Evolutionary conservation across 441 rosid genomes (phyloP).

Genomic region (Mallotus japonicus): DNA sequence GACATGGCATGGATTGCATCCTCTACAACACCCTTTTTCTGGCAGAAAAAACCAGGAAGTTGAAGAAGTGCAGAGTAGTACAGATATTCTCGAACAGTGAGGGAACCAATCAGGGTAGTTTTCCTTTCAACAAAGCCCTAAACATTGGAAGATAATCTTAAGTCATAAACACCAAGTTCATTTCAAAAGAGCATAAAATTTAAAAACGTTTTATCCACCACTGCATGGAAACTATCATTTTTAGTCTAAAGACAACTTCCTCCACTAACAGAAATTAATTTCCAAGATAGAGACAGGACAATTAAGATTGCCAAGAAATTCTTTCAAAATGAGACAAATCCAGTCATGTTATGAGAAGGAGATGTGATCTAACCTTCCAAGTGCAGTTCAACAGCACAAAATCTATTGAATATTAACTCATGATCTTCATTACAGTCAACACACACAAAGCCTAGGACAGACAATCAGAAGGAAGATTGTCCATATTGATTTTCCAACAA

Average conservation of each 20-base stretch:
- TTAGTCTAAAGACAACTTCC: conserved; percentile 8
- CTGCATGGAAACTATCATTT: neutral
- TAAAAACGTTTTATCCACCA: neutral
- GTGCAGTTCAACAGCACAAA: too few relatives aligned
- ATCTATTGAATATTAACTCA: too few relatives aligned
- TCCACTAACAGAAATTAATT: conserved; percentile 1
- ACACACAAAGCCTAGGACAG: too few relatives aligned
- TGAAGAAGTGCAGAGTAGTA: conserved; percentile 96
- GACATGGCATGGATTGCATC: conserved; percentile 99
- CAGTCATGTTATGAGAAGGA: neutral
- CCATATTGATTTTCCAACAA: too few relatives aligned
- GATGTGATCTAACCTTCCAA: neutral
- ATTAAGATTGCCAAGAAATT: neutral
- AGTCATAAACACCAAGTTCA: conserved; percentile 15
- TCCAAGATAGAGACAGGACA: too few relatives aligned
- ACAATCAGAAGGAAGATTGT: too few relatives aligned
- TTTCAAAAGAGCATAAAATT: neutral
- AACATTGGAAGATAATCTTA: conserved; percentile 23
- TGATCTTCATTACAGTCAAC: too few relatives aligned
- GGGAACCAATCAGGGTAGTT: conserved; percentile 78
- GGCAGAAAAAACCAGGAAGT: conserved; percentile 92
- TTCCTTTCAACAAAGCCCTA: conserved; percentile 98
- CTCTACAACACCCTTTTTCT: conserved; percentile 89
- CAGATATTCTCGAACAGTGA: conserved; percentile 85
- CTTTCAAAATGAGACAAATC: neutral